These are phyloP conservation scores for Venturia nashicola DNA, from an alignment of 2,329 filamentous ascomycete species.

Conservation along the genomic window DNA sequence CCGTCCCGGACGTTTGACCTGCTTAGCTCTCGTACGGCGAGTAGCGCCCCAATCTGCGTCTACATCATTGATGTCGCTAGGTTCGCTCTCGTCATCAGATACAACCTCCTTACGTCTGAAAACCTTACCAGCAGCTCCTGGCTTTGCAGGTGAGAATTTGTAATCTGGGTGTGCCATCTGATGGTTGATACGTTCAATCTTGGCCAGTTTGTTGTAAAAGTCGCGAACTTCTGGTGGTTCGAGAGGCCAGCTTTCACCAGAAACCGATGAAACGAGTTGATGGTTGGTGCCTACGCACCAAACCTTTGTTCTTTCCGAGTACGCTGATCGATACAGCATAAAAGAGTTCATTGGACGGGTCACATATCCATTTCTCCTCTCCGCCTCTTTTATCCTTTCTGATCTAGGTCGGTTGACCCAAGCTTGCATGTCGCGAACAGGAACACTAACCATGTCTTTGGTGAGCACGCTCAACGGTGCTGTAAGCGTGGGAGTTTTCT, in stretches of 20 bases:
- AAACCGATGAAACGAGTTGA: constrained; percentile 80
- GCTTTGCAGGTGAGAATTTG: constrained; percentile 83
- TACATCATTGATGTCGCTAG: constrained; percentile 30
- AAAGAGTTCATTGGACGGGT: constrained; percentile 96
- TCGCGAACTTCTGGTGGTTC: constrained; percentile 63
- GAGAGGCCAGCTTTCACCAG: constrained; percentile 73
- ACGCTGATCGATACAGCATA: constrained; percentile 93
- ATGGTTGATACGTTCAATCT: constrained; percentile 74
- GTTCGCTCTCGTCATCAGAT: constrained; percentile 24
- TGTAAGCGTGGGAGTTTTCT: constrained; percentile 42
- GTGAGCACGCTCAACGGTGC: constrained; percentile 62
- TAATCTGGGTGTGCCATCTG: constrained; percentile 76
- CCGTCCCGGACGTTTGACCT: constrained; percentile 16
- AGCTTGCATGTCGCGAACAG: constrained; percentile 63
- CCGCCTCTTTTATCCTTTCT: constrained; percentile 54
- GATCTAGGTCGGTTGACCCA: constrained; percentile 65
- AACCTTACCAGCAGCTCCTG: constrained; percentile 31
- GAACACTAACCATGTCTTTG: constrained; percentile 46
- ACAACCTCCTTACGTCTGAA: constrained; percentile 33
- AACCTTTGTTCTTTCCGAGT: constrained; percentile 72
- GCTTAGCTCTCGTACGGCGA: constrained; percentile 12
- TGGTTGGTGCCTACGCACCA: constrained; percentile 83
- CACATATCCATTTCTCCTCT: constrained; percentile 63
- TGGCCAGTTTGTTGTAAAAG: constrained; percentile 67
- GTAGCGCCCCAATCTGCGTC: constrained; percentile 22